A percentile compares a stretch with the other conserved stretches of the same genome.
Evolutionary conservation across 1,284 basidiomycete genomes (phyloP).

Genomic region (Coniferiporia weirii): DNA sequence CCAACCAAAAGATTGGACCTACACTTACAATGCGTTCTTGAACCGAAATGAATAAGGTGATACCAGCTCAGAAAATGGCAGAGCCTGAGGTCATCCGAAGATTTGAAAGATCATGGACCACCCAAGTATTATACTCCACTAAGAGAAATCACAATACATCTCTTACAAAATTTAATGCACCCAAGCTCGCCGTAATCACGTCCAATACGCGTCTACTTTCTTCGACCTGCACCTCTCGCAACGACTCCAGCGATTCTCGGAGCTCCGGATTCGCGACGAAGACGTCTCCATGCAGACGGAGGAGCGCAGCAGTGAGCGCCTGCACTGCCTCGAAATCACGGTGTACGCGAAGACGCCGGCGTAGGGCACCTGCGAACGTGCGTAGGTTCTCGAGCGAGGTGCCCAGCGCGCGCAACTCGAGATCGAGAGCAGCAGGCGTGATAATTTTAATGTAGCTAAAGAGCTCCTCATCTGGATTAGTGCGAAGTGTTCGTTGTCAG

Average conservation of each 20-base stretch:
- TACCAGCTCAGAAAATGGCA: too few relatives aligned
- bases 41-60: too few relatives aligned
- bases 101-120: not conserved
- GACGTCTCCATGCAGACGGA: constrained; percentile 81
- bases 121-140: not conserved
- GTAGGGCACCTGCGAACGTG: constrained; percentile 73
- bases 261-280: constrained; percentile 70
- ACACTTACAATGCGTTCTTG: too few relatives aligned
- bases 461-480: constrained; percentile 66
- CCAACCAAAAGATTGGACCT: too few relatives aligned
- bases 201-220: constrained; percentile 74
- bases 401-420: constrained; percentile 77
- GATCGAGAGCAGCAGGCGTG: constrained; percentile 86
- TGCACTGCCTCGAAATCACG: constrained; percentile 96
- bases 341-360: constrained; percentile 68
- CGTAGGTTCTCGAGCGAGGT: constrained; percentile 60
- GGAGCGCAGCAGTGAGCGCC: constrained; percentile 79
- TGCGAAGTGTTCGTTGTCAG: not conserved
- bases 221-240: constrained; percentile 60
- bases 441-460: constrained; percentile 85
- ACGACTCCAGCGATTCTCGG: constrained; percentile 44
- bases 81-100: too few relatives aligned
- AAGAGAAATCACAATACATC: constrained; percentile 32
- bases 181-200: constrained; percentile 63
- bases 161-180: constrained; percentile 65